Percentiles rank a stretch among this genome's conserved stretches.
Evolutionary conservation across 441 rosid species (phyloP).

Genomic region (Cnidoscolus chayamansa): DNA sequence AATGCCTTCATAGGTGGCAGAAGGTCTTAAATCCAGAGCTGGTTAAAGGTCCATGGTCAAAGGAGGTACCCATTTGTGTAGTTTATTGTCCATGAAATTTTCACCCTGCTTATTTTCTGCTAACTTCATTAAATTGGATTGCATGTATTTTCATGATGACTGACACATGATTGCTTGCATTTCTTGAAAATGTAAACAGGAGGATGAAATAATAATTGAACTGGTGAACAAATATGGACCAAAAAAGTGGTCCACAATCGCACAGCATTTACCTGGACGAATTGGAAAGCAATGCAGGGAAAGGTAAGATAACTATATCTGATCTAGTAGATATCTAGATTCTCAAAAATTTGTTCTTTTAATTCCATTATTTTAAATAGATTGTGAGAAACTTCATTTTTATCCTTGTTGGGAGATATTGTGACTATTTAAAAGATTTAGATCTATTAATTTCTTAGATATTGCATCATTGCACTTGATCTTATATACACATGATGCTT

Average conservation of each 20-base stretch:
- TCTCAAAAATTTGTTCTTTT: too few species aligned
- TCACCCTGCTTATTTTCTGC: neutral
- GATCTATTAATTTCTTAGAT: slow-evolving; percentile 1
- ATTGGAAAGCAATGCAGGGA: slow-evolving; percentile 98
- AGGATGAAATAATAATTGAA: slow-evolving; percentile 81
- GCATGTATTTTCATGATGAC: neutral
- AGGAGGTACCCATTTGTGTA: slow-evolving; percentile 56
- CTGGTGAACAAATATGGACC: slow-evolving; percentile 81
- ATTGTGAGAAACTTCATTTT: neutral
- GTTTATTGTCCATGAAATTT: slow-evolving; percentile 16
- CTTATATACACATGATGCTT: neutral
- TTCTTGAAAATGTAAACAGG: slow-evolving; percentile 44
- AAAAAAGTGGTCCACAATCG: slow-evolving; percentile 97
- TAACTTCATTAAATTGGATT: neutral
- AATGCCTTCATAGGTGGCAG: slow-evolving; percentile 99
- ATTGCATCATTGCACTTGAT: slow-evolving; percentile 1
- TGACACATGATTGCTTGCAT: neutral
- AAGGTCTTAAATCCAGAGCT: slow-evolving; percentile 98
- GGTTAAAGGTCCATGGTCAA: slow-evolving; percentile 99
- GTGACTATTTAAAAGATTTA: neutral
- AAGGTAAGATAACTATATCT: slow-evolving; percentile 44
- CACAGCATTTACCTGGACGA: slow-evolving; percentile 92
- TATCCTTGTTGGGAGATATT: neutral
- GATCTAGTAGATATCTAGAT: neutral
- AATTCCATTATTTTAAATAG: neutral